Evolutionary conservation across 2,329 filamentous ascomycete genomes (phyloP).

Genomic region (Chrysosporium queenslandicum): DNA sequence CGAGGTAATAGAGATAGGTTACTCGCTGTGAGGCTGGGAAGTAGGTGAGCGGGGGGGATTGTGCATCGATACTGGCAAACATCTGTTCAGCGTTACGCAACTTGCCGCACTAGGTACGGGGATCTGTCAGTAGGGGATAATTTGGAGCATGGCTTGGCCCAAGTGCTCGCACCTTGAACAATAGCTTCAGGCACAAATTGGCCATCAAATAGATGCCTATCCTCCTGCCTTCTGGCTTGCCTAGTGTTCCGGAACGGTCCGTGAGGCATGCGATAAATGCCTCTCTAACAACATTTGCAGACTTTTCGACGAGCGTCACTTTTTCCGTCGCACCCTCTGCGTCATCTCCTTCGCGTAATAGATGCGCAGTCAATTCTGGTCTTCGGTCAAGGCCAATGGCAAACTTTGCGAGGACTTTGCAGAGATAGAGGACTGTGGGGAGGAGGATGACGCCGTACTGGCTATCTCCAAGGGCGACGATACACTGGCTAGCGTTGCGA

Average conservation of each 20-base stretch:
- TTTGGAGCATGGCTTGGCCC: background rate
- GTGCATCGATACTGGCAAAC: conserved; percentile 75
- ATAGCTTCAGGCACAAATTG: conserved; percentile 76
- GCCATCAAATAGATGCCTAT: conserved; percentile 83
- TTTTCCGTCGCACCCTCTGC: conserved; percentile 56
- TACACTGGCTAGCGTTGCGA: conserved; percentile 54
- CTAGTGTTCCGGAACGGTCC: conserved; percentile 59
- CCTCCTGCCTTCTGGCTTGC: conserved; percentile 70
- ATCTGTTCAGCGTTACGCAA: conserved; percentile 77
- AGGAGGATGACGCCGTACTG: conserved; percentile 73
- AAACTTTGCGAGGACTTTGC: conserved; percentile 66
- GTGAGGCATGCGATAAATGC: conserved; percentile 85
- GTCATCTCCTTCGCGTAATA: conserved; percentile 42
- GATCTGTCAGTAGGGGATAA: background rate
- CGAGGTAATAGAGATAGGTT: conserved; percentile 89
- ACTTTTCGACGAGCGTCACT: conserved; percentile 73
- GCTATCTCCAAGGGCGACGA: conserved; percentile 69
- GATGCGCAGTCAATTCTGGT: conserved; percentile 62
- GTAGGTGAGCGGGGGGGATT: conserved; percentile 66
- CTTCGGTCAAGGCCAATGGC: conserved; percentile 74
- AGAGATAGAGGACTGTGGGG: conserved; percentile 72
- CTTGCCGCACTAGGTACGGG: conserved; percentile 55
- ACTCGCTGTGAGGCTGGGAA: conserved; percentile 82
- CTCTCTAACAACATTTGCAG: conserved; percentile 79
- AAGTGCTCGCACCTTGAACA: conserved; percentile 62